These are phyloP conservation scores for Fusarium sp. DNA, from an alignment of 2,329 filamentous ascomycete species.

Conservation along the genomic window DNA sequence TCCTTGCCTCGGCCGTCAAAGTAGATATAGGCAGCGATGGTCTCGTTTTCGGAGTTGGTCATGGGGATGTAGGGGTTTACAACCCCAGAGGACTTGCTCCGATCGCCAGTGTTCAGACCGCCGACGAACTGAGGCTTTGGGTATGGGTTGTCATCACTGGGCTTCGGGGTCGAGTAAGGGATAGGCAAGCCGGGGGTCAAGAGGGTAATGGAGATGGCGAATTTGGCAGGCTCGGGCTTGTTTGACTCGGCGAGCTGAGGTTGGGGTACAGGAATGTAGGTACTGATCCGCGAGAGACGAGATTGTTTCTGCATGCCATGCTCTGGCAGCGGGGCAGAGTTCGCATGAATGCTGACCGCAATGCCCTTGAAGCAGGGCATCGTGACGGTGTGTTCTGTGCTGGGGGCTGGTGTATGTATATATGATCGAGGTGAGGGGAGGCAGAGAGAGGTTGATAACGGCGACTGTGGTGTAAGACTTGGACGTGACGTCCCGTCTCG, in stretches of 20 bases:
- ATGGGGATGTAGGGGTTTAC: conserved; percentile 90
- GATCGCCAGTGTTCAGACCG: conserved; percentile 66
- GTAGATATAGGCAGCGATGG: conserved; percentile 98
- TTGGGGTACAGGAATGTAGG: conserved; percentile 95
- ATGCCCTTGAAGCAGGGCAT: conserved; percentile 99
- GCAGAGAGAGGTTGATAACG: conserved; percentile 27
- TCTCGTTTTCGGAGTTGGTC: conserved; percentile 94
- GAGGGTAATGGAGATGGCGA: conserved; percentile 97
- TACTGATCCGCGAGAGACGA: conserved; percentile 90
- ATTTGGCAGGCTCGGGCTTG: conserved; percentile 92
- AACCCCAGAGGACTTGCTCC: conserved; percentile 61
- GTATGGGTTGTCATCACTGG: conserved; percentile 78
- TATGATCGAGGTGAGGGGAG: conserved; percentile 33
- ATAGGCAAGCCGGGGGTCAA: conserved; percentile 89
- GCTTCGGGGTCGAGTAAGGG: conserved; percentile 90
- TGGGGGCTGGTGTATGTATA: conserved; percentile 17
- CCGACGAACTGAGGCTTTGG: conserved; percentile 87
- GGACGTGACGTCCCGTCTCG: conserved; percentile 16
- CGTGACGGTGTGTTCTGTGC: conserved; percentile 47
- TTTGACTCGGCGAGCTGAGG: conserved; percentile 76
- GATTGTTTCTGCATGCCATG: conserved; percentile 96
- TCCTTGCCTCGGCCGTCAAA: conserved; percentile 96
- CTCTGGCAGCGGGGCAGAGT: conserved; percentile 84
- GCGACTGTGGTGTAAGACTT: conserved; percentile 22
- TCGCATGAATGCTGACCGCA: conserved; percentile 93